phyloP scores from a whole-genome alignment of 2,329 filamentous ascomycete species.

The Phialophora expanda region DNA sequence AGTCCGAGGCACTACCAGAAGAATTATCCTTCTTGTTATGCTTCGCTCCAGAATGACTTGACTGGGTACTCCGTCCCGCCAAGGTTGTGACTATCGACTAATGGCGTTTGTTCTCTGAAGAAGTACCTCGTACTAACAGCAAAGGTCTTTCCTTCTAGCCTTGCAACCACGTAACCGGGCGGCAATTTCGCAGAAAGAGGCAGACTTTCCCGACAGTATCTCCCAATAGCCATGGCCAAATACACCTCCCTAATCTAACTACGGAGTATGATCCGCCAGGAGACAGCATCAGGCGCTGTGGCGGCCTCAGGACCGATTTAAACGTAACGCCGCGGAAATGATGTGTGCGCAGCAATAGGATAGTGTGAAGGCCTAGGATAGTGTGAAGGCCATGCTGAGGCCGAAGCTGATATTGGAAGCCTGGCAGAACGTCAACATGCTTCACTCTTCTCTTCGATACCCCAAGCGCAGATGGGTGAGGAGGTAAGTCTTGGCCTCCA shows the following conservation, averaged over 20 bases:
- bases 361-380: too few relatives aligned
- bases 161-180: neutral
- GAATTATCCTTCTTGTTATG: neutral
- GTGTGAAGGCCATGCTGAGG: too few relatives aligned
- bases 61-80: too few relatives aligned
- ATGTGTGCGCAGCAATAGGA: neutral
- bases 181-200: neutral
- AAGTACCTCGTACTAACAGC: neutral
- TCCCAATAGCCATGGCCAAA: too few relatives aligned
- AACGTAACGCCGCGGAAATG: neutral
- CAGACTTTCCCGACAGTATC: neutral
- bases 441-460: neutral
- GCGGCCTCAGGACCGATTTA: neutral
- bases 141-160: neutral
- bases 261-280: too few relatives aligned
- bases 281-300: neutral
- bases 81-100: neutral
- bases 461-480: neutral
- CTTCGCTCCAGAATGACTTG: neutral
- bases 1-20: neutral
- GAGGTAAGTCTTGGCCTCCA: neutral
- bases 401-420: neutral
- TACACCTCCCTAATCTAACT: neutral
- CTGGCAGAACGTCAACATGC: neutral
- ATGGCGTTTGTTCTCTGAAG: neutral